phyloP scores from a whole-genome alignment of 345 rosid genomes.

The Eucalyptus leucophloia region DNA sequence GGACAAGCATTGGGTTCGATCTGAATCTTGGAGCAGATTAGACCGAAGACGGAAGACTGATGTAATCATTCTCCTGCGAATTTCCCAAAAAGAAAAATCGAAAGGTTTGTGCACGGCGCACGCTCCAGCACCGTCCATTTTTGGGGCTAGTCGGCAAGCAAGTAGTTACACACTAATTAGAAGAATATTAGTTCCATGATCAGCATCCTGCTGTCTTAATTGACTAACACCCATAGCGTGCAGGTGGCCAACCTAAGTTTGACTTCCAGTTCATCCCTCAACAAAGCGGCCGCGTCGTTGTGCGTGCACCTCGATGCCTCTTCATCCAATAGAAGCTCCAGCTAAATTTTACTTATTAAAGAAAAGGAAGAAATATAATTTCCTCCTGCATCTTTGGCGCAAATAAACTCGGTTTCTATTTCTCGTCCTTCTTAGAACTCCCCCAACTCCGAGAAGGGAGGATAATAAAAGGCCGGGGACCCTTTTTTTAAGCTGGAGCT shows the following conservation, averaged over 20 bases:
- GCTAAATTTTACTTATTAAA: background rate
- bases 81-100: no score
- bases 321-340: background rate
- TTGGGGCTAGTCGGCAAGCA: background rate
- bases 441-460: background rate
- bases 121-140: background rate
- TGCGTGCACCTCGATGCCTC: no score
- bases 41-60: no score
- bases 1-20: background rate
- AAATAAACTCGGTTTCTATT: background rate
- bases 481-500: background rate
- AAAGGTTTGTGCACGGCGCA: background rate
- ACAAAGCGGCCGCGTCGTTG: background rate
- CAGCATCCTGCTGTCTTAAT: background rate
- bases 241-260: background rate
- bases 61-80: no score
- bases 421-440: background rate
- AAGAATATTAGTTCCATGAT: background rate
- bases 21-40: background rate
- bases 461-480: background rate
- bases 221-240: background rate
- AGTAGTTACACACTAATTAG: background rate
- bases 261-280: background rate
- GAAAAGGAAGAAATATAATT: background rate
- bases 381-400: background rate